Evolutionary conservation across 805 yeast genomes (phyloP).

Genomic region (Teunomyces aglyptinius): DNA sequence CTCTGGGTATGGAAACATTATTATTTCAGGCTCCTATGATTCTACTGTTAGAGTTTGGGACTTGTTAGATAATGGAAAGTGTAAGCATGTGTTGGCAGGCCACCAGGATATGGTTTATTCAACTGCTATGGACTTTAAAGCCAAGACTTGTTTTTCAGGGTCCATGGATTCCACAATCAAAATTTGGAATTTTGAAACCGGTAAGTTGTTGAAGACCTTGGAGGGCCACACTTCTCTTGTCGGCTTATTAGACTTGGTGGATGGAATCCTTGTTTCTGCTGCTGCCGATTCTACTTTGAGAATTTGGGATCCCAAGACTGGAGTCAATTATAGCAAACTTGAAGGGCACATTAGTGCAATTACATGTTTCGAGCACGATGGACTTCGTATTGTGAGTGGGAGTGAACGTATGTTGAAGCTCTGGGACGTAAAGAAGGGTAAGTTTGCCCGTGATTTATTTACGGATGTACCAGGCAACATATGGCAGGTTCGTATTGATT

Average conservation of each 20-base stretch:
- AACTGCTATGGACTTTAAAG: slow-evolving; percentile 74
- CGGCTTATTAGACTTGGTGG: slow-evolving; percentile 77
- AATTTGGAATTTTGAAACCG: slow-evolving; percentile 85
- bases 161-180: slow-evolving; percentile 86
- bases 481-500: slow-evolving; percentile 92
- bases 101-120: slow-evolving; percentile 87
- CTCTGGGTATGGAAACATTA: slow-evolving; percentile 77
- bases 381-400: slow-evolving; percentile 82
- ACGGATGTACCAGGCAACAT: slow-evolving; percentile 77
- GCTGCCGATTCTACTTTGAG: slow-evolving; percentile 93
- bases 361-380: slow-evolving; percentile 90
- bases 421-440: slow-evolving; percentile 82
- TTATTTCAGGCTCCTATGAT: slow-evolving; percentile 90
- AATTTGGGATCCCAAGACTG: slow-evolving; percentile 87
- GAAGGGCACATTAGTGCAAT: slow-evolving; percentile 86
- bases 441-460: slow-evolving; percentile 68
- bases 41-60: slow-evolving; percentile 92
- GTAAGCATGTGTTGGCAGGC: slow-evolving; percentile 73
- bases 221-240: slow-evolving; percentile 91
- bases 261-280: slow-evolving; percentile 80
- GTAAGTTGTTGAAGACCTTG: slow-evolving; percentile 63
- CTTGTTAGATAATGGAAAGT: slow-evolving; percentile 60
- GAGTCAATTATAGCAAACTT: slow-evolving; percentile 61
- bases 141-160: slow-evolving; percentile 84
- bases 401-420: slow-evolving; percentile 82